Evolutionary conservation across 1,284 basidiomycete genomes (phyloP).

Genomic region (Paramarasmius palmivorus): DNA sequence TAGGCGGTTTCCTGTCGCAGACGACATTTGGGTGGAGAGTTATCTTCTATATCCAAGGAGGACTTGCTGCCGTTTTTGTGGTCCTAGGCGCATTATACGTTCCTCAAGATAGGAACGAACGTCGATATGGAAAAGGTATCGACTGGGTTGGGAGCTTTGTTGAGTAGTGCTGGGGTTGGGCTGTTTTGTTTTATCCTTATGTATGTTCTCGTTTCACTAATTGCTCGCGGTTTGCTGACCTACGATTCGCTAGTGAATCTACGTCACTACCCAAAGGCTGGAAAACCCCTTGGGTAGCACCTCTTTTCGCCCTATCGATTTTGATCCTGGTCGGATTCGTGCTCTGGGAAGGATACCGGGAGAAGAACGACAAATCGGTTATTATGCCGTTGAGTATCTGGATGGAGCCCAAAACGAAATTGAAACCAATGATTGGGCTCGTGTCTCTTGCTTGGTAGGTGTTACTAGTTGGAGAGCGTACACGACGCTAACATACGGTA

Average conservation of each 20-base stretch:
- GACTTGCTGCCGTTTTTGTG: slow-evolving; percentile 28
- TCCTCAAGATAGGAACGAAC: slow-evolving; percentile 15
- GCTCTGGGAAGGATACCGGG: slow-evolving; percentile 33
- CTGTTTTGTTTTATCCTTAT: slow-evolving; percentile 34
- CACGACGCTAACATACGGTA: too few relatives aligned
- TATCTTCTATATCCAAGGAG: slow-evolving; percentile 35
- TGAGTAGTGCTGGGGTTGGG: slow-evolving; percentile 32
- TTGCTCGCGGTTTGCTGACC: slow-evolving; percentile 1
- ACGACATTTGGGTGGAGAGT: slow-evolving; percentile 32
- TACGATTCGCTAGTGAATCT: slow-evolving; percentile 27
- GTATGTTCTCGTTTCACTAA: slow-evolving; percentile 21
- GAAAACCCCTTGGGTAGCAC: slow-evolving; percentile 33
- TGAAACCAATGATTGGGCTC: slow-evolving; percentile 28
- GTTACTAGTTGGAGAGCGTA: too few relatives aligned
- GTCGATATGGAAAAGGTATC: slow-evolving; percentile 32
- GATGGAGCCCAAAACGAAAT: slow-evolving; percentile 30
- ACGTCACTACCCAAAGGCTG: slow-evolving; percentile 30
- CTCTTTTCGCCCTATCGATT: slow-evolving; percentile 27
- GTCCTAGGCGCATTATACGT: slow-evolving; percentile 24
- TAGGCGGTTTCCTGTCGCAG: slow-evolving; percentile 32
- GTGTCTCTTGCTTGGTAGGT: slow-evolving; percentile 34
- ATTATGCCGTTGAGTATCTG: slow-evolving; percentile 37
- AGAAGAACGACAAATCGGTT: slow-evolving; percentile 27
- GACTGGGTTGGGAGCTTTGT: slow-evolving; percentile 35
- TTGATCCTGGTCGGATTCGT: slow-evolving; percentile 29